Evolutionary conservation across 345 rosid genomes (phyloP).

Genomic region (Aquilaria yunnanensis): DNA sequence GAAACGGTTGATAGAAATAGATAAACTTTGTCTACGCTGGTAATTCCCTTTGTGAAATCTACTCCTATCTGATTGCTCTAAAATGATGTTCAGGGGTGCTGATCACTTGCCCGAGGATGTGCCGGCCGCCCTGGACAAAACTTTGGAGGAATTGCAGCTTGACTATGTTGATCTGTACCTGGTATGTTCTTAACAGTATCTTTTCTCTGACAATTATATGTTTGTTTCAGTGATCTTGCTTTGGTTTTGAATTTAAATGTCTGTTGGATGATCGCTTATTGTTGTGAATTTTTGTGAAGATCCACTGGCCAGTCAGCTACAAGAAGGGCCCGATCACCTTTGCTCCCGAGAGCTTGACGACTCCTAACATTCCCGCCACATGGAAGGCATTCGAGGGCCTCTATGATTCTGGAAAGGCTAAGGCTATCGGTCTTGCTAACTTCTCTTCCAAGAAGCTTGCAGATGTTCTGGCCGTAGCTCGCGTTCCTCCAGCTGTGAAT

Average conservation of each 20-base stretch:
- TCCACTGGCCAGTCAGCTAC: too few relatives aligned
- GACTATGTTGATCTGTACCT: constrained; percentile 74
- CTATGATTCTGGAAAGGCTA: constrained; percentile 66
- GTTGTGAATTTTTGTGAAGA: too few relatives aligned
- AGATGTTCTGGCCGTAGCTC: too few relatives aligned
- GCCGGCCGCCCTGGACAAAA: constrained; percentile 44
- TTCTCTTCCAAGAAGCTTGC: too few relatives aligned
- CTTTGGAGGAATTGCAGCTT: constrained; percentile 59
- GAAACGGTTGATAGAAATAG: too few relatives aligned
- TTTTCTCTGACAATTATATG: too few relatives aligned
- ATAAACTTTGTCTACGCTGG: too few relatives aligned
- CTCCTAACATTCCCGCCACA: constrained; percentile 60
- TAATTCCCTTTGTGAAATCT: too few relatives aligned
- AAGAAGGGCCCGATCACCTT: constrained; percentile 54
- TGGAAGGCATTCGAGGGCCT: constrained; percentile 86
- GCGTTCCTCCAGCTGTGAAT: too few relatives aligned
- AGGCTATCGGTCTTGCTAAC: constrained; percentile 34
- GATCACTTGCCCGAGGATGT: constrained; percentile 71
- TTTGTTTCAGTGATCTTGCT: too few relatives aligned
- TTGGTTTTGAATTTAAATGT: too few relatives aligned
- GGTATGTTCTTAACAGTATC: constrained; percentile 24
- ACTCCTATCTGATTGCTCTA: not conserved
- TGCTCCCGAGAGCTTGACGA: constrained; percentile 45
- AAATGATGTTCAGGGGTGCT: constrained; percentile 31
- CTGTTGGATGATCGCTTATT: too few relatives aligned